A percentile compares a stretch with the other conserved stretches of the same genome.
phyloP scores from a whole-genome alignment of 805 yeast genomes.

The Candida wancherniae region DNA sequence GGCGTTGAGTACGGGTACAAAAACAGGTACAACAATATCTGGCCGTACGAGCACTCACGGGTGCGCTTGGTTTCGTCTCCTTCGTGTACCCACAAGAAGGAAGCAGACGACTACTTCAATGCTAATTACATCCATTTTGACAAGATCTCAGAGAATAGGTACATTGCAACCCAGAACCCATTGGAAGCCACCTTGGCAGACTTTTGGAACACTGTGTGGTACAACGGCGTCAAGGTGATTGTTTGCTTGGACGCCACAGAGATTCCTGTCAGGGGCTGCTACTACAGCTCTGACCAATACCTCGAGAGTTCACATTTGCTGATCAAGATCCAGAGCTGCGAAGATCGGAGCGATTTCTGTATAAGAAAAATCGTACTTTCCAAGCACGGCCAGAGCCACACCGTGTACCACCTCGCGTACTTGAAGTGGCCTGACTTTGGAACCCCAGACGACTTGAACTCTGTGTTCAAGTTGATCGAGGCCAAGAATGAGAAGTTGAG shows the following conservation, averaged over 20 bases:
- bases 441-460: conserved; percentile 29
- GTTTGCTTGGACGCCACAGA: conserved; percentile 32
- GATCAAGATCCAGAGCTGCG: conserved; percentile 10
- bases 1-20: conserved; percentile 81
- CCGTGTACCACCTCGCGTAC: conserved; percentile 37
- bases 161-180: conserved; percentile 46
- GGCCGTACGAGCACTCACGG: conserved; percentile 81
- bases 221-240: conserved; percentile 31
- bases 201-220: conserved; percentile 38
- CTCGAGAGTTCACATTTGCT: conserved; percentile 14
- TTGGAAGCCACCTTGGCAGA: conserved; percentile 38
- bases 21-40: conserved; percentile 83
- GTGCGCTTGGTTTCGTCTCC: conserved; percentile 47
- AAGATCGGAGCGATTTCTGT: conserved; percentile 14
- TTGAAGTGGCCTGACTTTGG: conserved; percentile 47
- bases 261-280: conserved; percentile 12
- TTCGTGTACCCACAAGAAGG: conserved; percentile 11
- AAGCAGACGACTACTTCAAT: conserved; percentile 40
- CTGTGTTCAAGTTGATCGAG: conserved; percentile 29
- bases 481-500: conserved; percentile 27
- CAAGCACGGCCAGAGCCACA: conserved; percentile 11
- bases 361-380: conserved; percentile 9
- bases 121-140: conserved; percentile 38
- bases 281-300: conserved; percentile 17
- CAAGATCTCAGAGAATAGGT: conserved; percentile 22